Base-by-base conservation (phyloP, 805 yeast genomes). In the Cyberlindnera subsufficiens region DNA sequence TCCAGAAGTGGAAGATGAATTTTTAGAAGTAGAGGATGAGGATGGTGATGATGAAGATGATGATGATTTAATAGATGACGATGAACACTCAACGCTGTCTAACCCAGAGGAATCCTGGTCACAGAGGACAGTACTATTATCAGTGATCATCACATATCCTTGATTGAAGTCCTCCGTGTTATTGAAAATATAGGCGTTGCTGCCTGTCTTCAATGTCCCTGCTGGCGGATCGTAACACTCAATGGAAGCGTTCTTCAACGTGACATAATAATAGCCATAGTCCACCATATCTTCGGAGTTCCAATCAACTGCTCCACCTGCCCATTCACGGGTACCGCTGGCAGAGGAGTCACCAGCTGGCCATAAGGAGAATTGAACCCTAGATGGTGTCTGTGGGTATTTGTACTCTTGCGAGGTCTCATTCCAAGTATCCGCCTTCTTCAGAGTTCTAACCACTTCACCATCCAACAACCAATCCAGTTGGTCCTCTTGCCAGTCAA, bases 241-340 rank as follows among this genome's bases (percentile, higher is more conserved):
- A 38, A 89, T 74, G 14, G 72, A 68, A 31, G 87, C 69, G 36
- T 74, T 71, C 54, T 80, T 69, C 37, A 90, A 55, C 45, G 75
- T 71, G 22, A 85, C 80, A 60, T 79, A 87, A 67, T 77, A 82
- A 68, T 89, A 90, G n/a, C 97, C 96, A 40, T 81, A 76, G 44
- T 83, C 68, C 46, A 69, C 55, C 45, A 89, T 75, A 63, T 88
- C 96, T 3, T 70, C 60, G 13, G 90, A 74, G 61, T 82, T 65
- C 97, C 97, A 90, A 67, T 86, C 71, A 47, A 90, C 78, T 25
- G 50, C 69, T 66, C 97, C 97, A 66, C 96, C 96, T 31, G 96
- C 86, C 90, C 90, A 89, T 44, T 72, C 83, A 47, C 76, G 70
- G 13, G 89, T 82, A 69, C 90, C 90, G 22, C 55, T 50, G 18